Percentiles rank a stretch among this genome's conserved stretches.
These are phyloP conservation scores for Pilasporangium apinafurcum DNA, from an alignment of 352 stramenopile genomes.

Conservation along the genomic window DNA sequence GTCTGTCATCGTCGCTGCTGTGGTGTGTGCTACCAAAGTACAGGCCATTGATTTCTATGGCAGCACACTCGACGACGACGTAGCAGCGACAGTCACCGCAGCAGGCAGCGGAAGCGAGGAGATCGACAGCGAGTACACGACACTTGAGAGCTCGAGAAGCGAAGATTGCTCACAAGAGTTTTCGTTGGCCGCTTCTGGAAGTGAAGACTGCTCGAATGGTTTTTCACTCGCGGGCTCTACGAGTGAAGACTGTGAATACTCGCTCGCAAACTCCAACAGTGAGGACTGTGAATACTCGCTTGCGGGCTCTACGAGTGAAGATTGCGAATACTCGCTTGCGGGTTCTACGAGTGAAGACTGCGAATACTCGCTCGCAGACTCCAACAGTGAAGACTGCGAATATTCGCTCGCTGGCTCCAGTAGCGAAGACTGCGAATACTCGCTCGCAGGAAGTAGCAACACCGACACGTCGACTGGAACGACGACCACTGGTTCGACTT, in stretches of 20 bases:
- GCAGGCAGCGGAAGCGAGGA: constrained; percentile 6
- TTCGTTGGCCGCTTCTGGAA: constrained; percentile 14
- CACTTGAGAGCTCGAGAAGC: constrained; percentile 1
- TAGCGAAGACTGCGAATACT: constrained; percentile 14
- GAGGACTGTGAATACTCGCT: no score
- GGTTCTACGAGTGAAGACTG: no score
- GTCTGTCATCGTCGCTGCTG: constrained; percentile 46
- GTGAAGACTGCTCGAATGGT: constrained; percentile 5
- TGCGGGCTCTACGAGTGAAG: no score
- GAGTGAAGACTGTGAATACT: constrained; percentile 3
- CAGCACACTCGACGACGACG: constrained; percentile 5
- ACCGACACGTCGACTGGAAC: constrained; percentile 3
- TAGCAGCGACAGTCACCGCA: constrained; percentile 13
- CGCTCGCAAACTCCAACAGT: constrained; percentile 1
- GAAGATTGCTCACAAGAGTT: constrained; percentile 30
- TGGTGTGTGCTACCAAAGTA: constrained; percentile 40
- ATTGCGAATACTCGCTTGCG: no score
- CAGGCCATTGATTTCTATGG: constrained; percentile 45
- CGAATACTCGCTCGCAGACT: no score
- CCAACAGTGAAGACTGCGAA: no score
- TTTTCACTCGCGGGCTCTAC: constrained; percentile 5
- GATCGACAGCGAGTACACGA: neutral
- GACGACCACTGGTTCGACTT: constrained; percentile 1
- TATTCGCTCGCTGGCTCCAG: constrained; percentile 23
- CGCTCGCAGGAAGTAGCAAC: constrained; percentile 8